These are phyloP conservation scores for Silene conica DNA, from an alignment of 148 eudicot genomes.

Conservation along the genomic window DNA sequence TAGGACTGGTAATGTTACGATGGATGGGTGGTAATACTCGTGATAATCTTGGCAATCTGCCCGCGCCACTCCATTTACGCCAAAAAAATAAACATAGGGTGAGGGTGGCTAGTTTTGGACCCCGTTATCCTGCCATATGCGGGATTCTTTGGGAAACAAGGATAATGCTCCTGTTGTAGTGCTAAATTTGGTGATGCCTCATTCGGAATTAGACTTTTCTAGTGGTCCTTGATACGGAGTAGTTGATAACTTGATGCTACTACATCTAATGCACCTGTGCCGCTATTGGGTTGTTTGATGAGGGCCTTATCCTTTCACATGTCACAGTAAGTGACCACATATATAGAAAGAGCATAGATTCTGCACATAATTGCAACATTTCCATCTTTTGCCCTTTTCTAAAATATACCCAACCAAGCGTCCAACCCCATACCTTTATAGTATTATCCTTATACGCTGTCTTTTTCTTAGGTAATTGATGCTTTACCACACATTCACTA, in stretches of 20 bases:
- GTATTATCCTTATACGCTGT: not conserved
- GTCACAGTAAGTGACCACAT: not conserved
- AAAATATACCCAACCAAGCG: not conserved
- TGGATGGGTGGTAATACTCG: no score
- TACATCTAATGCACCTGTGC: not conserved
- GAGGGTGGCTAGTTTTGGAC: no score
- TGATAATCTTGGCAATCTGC: no score
- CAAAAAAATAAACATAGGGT: no score
- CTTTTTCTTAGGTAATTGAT: not conserved
- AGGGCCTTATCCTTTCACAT: not conserved
- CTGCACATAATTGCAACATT: not conserved
- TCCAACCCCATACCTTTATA: not conserved
- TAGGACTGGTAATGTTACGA: no score
- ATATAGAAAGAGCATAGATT: not conserved
- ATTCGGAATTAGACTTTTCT: slow-evolving; percentile 1
- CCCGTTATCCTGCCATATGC: no score
- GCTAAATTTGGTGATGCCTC: no score
- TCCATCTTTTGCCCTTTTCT: not conserved
- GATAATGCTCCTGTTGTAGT: no score
- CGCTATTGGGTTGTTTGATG: not conserved
- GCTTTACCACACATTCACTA: slow-evolving; percentile 1
- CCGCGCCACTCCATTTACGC: no score
- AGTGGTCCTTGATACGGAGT: slow-evolving; percentile 16
- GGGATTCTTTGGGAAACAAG: no score
- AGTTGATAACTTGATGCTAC: not conserved